Conservation (phyloP, 2,329 filamentous ascomycete genomes). For the Colletotrichum trifolii region DNA sequence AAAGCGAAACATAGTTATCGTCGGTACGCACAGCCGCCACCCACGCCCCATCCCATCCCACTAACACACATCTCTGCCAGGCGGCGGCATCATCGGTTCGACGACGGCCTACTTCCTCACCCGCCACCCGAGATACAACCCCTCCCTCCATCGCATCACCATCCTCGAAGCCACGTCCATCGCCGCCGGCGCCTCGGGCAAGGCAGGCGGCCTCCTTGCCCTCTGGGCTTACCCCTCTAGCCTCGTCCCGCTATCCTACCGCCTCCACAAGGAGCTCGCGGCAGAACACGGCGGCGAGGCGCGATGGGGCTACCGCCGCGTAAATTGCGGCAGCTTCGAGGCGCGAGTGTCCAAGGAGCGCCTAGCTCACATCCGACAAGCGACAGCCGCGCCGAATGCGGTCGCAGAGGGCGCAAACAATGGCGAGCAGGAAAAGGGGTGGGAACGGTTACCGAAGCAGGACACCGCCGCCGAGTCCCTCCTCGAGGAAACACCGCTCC, state of each 20-base stretch:
- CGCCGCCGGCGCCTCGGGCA: conserved; percentile 92
- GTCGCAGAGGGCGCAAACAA: conserved; percentile 19
- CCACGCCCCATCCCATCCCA: too few species aligned
- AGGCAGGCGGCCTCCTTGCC: conserved; percentile 90
- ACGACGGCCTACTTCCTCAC: conserved; percentile 93
- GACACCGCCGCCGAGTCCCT: conserved; percentile 59
- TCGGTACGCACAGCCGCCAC: conserved; percentile 50
- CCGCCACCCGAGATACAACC: conserved; percentile 83
- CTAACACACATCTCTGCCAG: conserved; percentile 53
- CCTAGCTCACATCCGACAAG: conserved; percentile 44
- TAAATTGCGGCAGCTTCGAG: conserved; percentile 75
- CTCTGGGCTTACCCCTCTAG: conserved; percentile 90
- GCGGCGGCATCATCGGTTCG: conserved; percentile 92
- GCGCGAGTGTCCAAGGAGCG: conserved; percentile 51
- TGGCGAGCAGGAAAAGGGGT: conserved; percentile 54
- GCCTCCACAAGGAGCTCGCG: conserved; percentile 85
- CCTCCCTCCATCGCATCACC: conserved; percentile 79
- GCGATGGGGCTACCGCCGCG: conserved; percentile 86
- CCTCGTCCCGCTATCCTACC: conserved; percentile 88
- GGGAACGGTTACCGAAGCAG: conserved; percentile 73
- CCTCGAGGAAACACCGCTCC: conserved; percentile 70
- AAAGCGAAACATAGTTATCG: conserved; percentile 61
- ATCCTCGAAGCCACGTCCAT: conserved; percentile 87
- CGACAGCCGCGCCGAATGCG: conserved; percentile 32
- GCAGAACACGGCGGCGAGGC: conserved; percentile 81